Conservation (phyloP, 1,139 yeast genomes). For the Geotrichum macrosporum region DNA sequence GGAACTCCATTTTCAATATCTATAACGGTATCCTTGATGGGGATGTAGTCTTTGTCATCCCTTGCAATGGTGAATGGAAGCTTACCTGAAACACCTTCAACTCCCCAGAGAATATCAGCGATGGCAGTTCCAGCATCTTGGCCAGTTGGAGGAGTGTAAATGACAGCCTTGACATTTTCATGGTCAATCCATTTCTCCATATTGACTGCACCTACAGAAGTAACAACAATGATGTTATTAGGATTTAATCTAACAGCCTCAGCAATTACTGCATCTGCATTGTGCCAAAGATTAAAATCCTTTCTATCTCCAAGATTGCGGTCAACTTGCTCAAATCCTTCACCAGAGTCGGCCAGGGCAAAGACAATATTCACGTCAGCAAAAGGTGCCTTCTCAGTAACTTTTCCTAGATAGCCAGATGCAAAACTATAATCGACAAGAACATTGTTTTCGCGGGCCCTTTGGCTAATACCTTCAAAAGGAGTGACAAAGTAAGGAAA, state of each 20-base stretch:
- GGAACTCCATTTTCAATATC: slow-evolving; percentile 35
- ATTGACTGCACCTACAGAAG: slow-evolving; percentile 57
- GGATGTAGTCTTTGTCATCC: slow-evolving; percentile 52
- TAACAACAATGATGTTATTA: slow-evolving; percentile 55
- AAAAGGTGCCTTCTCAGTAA: slow-evolving; percentile 47
- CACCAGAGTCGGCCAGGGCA: slow-evolving; percentile 49
- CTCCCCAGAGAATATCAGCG: slow-evolving; percentile 54
- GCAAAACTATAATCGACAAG: slow-evolving; percentile 36
- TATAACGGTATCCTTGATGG: slow-evolving; percentile 42
- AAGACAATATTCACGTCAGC: slow-evolving; percentile 51
- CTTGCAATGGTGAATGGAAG: slow-evolving; percentile 61
- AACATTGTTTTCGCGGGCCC: slow-evolving; percentile 23
- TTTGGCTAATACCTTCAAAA: slow-evolving; percentile 33
- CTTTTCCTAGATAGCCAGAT: slow-evolving; percentile 43
- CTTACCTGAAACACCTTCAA: slow-evolving; percentile 56
- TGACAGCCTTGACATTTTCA: slow-evolving; percentile 54
- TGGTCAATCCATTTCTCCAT: slow-evolving; percentile 57
- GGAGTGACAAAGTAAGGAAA: slow-evolving; percentile 56
- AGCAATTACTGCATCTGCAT: slow-evolving; percentile 53
- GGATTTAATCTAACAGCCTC: slow-evolving; percentile 47
- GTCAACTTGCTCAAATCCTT: slow-evolving; percentile 55
- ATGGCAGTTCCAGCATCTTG: slow-evolving; percentile 50
- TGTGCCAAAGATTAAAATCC: slow-evolving; percentile 56
- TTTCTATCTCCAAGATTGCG: slow-evolving; percentile 56
- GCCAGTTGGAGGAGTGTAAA: slow-evolving; percentile 56